Base-by-base conservation (phyloP, 2,329 filamentous ascomycete genomes). In the Fusarium stilboides region DNA sequence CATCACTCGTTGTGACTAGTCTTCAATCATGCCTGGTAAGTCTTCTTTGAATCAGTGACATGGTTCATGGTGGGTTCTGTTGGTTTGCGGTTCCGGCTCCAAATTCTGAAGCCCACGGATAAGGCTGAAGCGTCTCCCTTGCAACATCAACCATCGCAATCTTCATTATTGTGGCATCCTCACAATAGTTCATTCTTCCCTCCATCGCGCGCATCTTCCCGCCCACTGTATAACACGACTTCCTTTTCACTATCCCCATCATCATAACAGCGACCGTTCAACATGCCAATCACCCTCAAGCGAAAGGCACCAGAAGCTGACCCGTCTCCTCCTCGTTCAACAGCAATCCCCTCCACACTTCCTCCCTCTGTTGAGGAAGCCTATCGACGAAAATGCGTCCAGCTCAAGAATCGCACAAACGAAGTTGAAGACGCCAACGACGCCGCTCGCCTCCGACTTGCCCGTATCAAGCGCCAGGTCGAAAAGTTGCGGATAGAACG, bases 311-410 rank as follows among this genome's bases (percentile, higher is more conserved):
- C 77, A 57, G 77, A 79, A 73, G 75, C 79, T 81, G 77, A 83
- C 75, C 66, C 72, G 66, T 61, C 61, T 69, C 66, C 49, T 52
- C 62, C 67, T 74, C 63, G 56, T 10, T 80, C 78, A 70, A 72
- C 75, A 79, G 82, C 83, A 65, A 83, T 88, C 56, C 88, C 88
- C 31, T 88, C 89, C 17, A 81, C 88, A 40, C 84, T 92, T 6
- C 94, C 95, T 20, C 95, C 96, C 17, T 97, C 94, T 17, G 94
- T 98, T 68, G 95, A 99, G 81, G 92, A 95, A 78, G 94, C 95
- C 51, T 99, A 98, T 82, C 94, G 96, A 75, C 89, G 93, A 70
- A 98, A 99, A 88, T 98, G 95, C 80, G 94, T 98, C 77, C 92
- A 97, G 74, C 88, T 99, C 22, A 97, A 97, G 82, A 92, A 93